Evolutionary conservation across 306 rosid species (phyloP).

Genomic region (Vigna mungo): DNA sequence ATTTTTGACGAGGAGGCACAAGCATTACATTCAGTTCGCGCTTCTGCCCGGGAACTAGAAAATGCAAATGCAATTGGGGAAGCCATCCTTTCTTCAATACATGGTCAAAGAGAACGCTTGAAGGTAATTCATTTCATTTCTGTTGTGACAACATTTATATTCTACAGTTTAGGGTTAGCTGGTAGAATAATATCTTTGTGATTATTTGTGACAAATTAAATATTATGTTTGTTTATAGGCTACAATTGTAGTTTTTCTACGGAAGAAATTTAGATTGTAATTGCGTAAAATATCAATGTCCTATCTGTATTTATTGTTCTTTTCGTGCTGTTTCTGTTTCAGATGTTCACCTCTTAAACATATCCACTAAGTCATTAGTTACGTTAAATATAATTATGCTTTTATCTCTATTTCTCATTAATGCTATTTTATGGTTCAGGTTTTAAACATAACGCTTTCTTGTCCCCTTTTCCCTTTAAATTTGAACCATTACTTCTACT

Average conservation of each 20-base stretch:
- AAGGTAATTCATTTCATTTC: constrained; percentile 63
- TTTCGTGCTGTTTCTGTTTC: neutral
- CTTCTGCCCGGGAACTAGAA: constrained; percentile 73
- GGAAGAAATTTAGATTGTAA: neutral
- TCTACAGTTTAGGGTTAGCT: neutral
- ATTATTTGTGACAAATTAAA: neutral
- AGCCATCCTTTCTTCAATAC: constrained; percentile 75
- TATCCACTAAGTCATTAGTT: neutral
- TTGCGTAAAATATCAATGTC: neutral
- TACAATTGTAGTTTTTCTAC: neutral
- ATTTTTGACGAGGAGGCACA: constrained; percentile 83
- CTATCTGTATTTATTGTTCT: neutral
- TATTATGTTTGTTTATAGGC: neutral
- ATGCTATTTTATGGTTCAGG: neutral
- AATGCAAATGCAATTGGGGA: constrained; percentile 82
- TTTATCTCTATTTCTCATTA: neutral
- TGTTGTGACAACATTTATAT: constrained; percentile 8
- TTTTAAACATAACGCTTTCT: neutral
- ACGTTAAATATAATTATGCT: neutral
- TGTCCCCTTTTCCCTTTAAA: neutral
- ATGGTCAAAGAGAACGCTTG: constrained; percentile 84
- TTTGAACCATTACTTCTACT: neutral
- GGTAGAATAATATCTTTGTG: neutral
- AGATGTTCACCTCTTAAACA: neutral
- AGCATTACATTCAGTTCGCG: constrained; percentile 73